These are phyloP conservation scores for Aureobasidium pullulans DNA, from an alignment of 2,329 filamentous ascomycete genomes.

Conservation along the genomic window DNA sequence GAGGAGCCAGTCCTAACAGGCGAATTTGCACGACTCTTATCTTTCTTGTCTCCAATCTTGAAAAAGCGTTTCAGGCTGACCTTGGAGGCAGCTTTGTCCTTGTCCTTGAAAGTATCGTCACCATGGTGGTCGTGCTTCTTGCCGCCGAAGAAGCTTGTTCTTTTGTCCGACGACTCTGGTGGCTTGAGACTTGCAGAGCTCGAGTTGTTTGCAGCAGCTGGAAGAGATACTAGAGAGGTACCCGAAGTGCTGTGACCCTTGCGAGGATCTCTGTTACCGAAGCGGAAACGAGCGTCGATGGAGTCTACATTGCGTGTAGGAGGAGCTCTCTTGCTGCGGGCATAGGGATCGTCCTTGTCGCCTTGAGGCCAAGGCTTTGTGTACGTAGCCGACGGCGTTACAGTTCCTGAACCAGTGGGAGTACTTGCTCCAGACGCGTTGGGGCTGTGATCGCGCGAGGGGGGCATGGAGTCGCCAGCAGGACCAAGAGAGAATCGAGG, in stretches of 20 bases:
- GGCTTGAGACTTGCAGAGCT: constrained; percentile 11
- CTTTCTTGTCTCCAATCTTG: constrained; percentile 61
- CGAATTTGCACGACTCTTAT: constrained; percentile 24
- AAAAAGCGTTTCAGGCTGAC: constrained; percentile 95
- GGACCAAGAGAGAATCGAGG: constrained; percentile 52
- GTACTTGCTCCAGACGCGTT: constrained; percentile 41
- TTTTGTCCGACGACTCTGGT: constrained; percentile 35
- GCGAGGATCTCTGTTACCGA: constrained; percentile 65
- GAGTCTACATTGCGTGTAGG: constrained; percentile 58
- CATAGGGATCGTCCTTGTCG: constrained; percentile 77
- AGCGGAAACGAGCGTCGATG: constrained; percentile 78
- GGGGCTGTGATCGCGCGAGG: constrained; percentile 55
- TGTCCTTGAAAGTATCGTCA: constrained; percentile 34
- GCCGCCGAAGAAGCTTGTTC: constrained; percentile 47
- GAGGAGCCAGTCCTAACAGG: constrained; percentile 27
- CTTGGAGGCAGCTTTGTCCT: constrained; percentile 62
- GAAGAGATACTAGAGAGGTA: constrained; percentile 11
- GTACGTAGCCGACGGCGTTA: constrained; percentile 46
- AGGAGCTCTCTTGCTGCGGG: constrained; percentile 69
- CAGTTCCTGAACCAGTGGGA: constrained; percentile 31
- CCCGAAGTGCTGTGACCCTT: constrained; percentile 34
- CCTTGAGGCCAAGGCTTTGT: constrained; percentile 66
- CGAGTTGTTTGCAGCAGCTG: constrained; percentile 16
- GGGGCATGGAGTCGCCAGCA: constrained; percentile 45
- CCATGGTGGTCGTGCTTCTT: constrained; percentile 48